These are phyloP conservation scores for Seiridium unicorne DNA, from an alignment of 2,329 filamentous ascomycete species.

Conservation along the genomic window DNA sequence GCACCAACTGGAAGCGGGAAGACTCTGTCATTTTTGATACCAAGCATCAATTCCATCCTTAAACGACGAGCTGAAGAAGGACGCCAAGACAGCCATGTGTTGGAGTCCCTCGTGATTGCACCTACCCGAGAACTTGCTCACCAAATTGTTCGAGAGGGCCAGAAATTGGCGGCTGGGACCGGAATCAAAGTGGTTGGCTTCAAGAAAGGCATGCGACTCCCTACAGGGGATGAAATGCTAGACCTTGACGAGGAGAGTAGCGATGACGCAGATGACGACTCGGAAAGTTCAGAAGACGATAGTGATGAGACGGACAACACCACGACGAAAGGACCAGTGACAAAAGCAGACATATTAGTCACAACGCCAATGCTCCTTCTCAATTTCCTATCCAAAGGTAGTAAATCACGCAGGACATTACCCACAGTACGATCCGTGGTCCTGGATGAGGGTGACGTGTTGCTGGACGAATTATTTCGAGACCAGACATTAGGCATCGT, in stretches of 20 bases:
- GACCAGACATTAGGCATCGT: conserved; percentile 85
- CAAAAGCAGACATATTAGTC: conserved; percentile 77
- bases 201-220: conserved; percentile 78
- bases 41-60: conserved; percentile 75
- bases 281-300: conserved; percentile 16
- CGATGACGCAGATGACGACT: conserved; percentile 4
- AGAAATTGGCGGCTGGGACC: conserved; percentile 75
- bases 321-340: conserved; percentile 36
- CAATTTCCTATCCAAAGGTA: conserved; percentile 60
- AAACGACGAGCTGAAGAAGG: conserved; percentile 47
- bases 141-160: conserved; percentile 82
- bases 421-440: conserved; percentile 72
- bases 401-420: conserved; percentile 50
- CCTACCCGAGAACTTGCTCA: conserved; percentile 77
- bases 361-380: conserved; percentile 78
- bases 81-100: conserved; percentile 43
- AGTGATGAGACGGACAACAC: conserved; percentile 27
- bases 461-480: conserved; percentile 86
- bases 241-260: conserved; percentile 14
- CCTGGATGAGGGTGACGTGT: conserved; percentile 91
- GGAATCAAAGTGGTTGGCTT: conserved; percentile 78
- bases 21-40: conserved; percentile 89
- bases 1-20: conserved; percentile 97
- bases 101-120: conserved; percentile 70
- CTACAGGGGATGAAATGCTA: conserved; percentile 39